Base-by-base conservation (phyloP, 768 basidiomycete genomes). In the Solioccasus polychromus region DNA sequence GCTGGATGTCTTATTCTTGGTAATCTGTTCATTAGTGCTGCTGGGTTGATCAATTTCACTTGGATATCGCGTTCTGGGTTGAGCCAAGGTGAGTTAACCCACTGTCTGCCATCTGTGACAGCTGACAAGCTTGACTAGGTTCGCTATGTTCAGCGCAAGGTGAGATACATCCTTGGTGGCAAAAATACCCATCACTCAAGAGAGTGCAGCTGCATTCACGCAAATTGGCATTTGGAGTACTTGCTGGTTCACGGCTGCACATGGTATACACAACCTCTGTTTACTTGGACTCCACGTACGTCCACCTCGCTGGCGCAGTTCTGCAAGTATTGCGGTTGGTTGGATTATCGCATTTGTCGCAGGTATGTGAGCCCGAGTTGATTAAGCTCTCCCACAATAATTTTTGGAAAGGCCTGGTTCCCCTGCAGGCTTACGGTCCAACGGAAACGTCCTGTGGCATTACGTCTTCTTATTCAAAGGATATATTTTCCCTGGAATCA, bases 251-350 rank as follows among this genome's bases (percentile, higher is more conserved):
- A 83, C 78, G 3, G 71, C 75, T 9, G 71, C 74, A 5, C 82
- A 85, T 52, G 80, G 81, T 1, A 54, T 85, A 9, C 86, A 89
- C 61, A 79, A 81, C 0, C 84, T 87, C 69, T 76, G 71, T 51
- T 79, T 84, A 14, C 69, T 88, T 30, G 79, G 83, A 12, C 66
- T 88, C 43, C 73, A 71, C 35, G 69, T 70, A 48, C 74, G 74
- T 28, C 78, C 80, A 48, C 75, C 79, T 8, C 56, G 62, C 12
- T 69, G 78, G 61, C 64, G 78, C 24, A 79, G 74, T 47, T 59
- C 64, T 2, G 59, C 62, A 3, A 61, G 68, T 9, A 73, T 79
- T 18, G 39, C 55, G 12, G 32, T 76, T 34, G 85, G 86, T 37
- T 88, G 86, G 85, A 51, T 62, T 8, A 51, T 69, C 22, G 68